Conservation (phyloP, 495 filamentous ascomycete genomes). For the Hypoxylon subgilvum region DNA sequence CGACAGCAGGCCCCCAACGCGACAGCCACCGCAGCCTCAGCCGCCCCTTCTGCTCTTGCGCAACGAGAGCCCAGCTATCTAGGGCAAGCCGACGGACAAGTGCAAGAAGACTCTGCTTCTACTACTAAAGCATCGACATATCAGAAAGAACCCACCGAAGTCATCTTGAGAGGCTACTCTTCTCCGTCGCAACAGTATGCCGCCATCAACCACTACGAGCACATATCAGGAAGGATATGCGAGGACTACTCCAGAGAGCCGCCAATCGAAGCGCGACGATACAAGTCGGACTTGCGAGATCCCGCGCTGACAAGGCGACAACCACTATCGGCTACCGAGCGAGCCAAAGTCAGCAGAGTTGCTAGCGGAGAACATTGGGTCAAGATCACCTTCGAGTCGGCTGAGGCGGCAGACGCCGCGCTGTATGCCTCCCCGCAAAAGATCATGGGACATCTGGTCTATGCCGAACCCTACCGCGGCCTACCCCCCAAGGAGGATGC, state of each 20-base stretch:
- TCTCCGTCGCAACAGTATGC: constrained; percentile 75
- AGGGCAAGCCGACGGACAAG: constrained; percentile 21
- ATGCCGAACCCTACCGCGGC: constrained; percentile 77
- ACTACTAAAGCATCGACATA: constrained; percentile 31
- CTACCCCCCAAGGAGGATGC: constrained; percentile 71
- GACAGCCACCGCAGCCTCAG: neutral
- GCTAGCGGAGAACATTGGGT: constrained; percentile 87
- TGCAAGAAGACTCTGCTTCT: constrained; percentile 42
- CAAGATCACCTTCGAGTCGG: constrained; percentile 88
- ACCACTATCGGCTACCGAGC: constrained; percentile 69
- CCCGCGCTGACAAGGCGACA: constrained; percentile 63
- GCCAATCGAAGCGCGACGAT: constrained; percentile 59
- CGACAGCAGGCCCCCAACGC: constrained; percentile 35
- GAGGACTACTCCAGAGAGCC: constrained; percentile 85
- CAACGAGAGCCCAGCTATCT: constrained; percentile 42
- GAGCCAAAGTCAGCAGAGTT: constrained; percentile 74
- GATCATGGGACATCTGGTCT: constrained; percentile 76
- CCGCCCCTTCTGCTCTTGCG: constrained; percentile 16
- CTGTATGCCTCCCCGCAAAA: constrained; percentile 75
- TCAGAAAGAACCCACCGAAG: constrained; percentile 68
- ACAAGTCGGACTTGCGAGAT: constrained; percentile 68
- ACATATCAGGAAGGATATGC: constrained; percentile 78
- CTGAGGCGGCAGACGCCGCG: constrained; percentile 77
- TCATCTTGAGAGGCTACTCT: constrained; percentile 83
- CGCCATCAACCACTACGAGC: constrained; percentile 83